A percentile compares a stretch with the other conserved stretches of the same genome.
phyloP scores from a whole-genome alignment of 2,329 filamentous ascomycete species.

The Sporothrix inflata region DNA sequence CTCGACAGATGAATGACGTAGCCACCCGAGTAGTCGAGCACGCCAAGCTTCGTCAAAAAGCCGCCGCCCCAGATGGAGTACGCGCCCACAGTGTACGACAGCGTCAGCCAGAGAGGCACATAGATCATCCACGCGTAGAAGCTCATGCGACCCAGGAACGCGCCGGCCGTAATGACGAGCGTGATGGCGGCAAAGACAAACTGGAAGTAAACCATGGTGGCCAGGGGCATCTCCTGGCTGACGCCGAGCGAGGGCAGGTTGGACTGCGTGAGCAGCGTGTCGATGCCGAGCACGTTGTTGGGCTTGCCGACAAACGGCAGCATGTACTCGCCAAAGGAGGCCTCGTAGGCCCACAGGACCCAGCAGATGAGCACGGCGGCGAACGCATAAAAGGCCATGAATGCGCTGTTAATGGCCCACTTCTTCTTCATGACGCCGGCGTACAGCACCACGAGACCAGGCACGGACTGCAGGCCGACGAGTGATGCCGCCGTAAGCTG shows the following conservation, averaged over 20 bases:
- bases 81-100: conserved; percentile 36
- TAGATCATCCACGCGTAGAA: conserved; percentile 57
- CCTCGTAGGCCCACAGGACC: conserved; percentile 55
- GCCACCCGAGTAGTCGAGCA: conserved; percentile 56
- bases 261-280: conserved; percentile 49
- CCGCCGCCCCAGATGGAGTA: conserved; percentile 37
- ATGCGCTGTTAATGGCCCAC: conserved; percentile 54
- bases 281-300: conserved; percentile 50
- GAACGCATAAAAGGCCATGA: conserved; percentile 57
- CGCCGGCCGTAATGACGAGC: conserved; percentile 51
- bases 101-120: conserved; percentile 54
- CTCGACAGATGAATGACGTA: conserved; percentile 58
- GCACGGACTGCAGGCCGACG: conserved; percentile 54
- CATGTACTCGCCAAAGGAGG: conserved; percentile 54
- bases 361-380: conserved; percentile 52
- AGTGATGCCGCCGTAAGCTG: conserved; percentile 55
- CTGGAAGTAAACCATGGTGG: conserved; percentile 58
- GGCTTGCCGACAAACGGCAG: conserved; percentile 53
- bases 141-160: conserved; percentile 53
- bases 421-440: conserved; percentile 53
- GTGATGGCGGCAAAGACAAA: conserved; percentile 58
- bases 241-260: conserved; percentile 47
- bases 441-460: conserved; percentile 54
- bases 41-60: conserved; percentile 46
- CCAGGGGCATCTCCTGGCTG: conserved; percentile 48